Percentiles rank a stretch among this genome's conserved stretches.
Evolutionary conservation across 1,284 basidiomycete species (phyloP).

Genomic region (Agaricales sp.): DNA sequence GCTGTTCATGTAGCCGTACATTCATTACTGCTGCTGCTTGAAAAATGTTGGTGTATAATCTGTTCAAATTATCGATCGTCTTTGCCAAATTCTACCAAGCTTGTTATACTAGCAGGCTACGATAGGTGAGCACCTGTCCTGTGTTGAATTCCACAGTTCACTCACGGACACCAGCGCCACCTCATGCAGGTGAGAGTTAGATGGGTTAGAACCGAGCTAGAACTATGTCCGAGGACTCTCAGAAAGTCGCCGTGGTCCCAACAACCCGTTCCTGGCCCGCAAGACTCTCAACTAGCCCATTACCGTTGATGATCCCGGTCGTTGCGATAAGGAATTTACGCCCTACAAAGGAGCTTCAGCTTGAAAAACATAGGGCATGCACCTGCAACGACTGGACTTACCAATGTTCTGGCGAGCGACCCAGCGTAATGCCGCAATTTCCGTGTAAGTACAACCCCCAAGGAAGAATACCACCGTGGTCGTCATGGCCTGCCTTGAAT

Average conservation of each 20-base stretch:
- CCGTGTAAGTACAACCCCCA: constrained; percentile 97
- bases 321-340: constrained; percentile 83
- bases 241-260: neutral
- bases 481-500: constrained; percentile 40
- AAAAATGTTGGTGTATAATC: too few relatives aligned
- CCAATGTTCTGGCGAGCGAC: constrained; percentile 77
- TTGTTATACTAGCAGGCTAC: neutral
- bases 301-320: constrained; percentile 79
- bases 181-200: too few relatives aligned
- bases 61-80: too few relatives aligned
- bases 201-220: too few relatives aligned
- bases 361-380: constrained; percentile 7
- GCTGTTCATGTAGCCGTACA: too few relatives aligned
- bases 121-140: neutral
- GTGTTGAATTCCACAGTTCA: neutral
- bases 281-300: constrained; percentile 59
- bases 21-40: too few relatives aligned
- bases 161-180: too few relatives aligned
- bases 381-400: constrained; percentile 17
- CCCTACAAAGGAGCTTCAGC: constrained; percentile 41
- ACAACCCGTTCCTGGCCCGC: constrained; percentile 24
- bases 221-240: neutral
- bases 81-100: neutral
- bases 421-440: constrained; percentile 92
- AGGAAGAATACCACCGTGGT: constrained; percentile 96